phyloP scores from a whole-genome alignment of 345 rosid species.

The Fremontodendron californicum region DNA sequence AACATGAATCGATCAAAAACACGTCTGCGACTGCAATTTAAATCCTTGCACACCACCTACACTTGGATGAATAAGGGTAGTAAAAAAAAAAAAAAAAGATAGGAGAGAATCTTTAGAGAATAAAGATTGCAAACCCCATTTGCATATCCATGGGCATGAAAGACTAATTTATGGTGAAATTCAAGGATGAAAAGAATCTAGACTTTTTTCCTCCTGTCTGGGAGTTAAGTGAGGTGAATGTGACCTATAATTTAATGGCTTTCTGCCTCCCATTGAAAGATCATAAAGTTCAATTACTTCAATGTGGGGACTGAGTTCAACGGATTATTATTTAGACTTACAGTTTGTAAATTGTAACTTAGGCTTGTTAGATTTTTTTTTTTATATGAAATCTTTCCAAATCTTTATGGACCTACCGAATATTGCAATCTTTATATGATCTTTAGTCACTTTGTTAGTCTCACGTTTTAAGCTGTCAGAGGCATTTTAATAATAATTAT shows the following conservation, averaged over 20 bases:
- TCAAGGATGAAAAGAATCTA: slow-evolving; percentile 12
- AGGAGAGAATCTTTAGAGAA: slow-evolving; percentile 16
- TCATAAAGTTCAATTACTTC: no score
- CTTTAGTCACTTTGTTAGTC: background rate
- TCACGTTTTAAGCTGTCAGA: no score
- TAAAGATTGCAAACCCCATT: slow-evolving; percentile 24
- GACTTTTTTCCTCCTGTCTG: background rate
- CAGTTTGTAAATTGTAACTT: background rate
- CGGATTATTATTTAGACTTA: no score
- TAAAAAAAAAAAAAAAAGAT: slow-evolving; percentile 15
- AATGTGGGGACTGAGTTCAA: background rate
- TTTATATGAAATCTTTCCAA: no score
- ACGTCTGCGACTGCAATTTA: no score
- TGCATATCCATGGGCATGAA: slow-evolving; percentile 3
- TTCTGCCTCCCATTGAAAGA: no score
- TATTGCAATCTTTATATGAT: background rate
- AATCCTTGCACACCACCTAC: no score
- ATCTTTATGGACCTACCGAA: no score
- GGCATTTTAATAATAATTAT: no score
- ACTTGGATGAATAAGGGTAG: background rate
- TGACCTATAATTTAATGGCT: background rate
- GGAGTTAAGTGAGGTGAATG: background rate
- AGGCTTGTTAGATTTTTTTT: no score
- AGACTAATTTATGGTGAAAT: background rate
- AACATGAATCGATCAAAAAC: no score